Percentiles rank a stretch among this genome's conserved stretches.
Evolutionary conservation across 441 rosid genomes (phyloP).

Genomic region (Breynia disticha): DNA sequence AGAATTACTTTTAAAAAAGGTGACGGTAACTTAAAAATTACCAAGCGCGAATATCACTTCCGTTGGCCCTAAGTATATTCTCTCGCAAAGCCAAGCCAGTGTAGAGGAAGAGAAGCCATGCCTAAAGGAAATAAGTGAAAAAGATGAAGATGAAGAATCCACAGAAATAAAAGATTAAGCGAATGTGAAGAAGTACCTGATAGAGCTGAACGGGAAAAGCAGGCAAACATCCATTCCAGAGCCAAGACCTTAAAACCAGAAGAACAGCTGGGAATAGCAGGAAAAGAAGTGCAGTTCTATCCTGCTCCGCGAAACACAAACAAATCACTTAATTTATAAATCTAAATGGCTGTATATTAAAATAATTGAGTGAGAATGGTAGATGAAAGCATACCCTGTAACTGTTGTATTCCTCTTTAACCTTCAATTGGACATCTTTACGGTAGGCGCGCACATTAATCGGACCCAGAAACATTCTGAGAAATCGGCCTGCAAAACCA

Average conservation of each 20-base stretch:
- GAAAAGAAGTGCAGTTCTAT: slow-evolving; percentile 83
- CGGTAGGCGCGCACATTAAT: slow-evolving; percentile 81
- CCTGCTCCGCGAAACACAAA: slow-evolving; percentile 41
- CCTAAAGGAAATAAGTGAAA: slow-evolving; percentile 31
- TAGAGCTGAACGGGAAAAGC: slow-evolving; percentile 94
- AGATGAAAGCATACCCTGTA: slow-evolving; percentile 46
- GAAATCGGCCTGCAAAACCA: slow-evolving; percentile 45
- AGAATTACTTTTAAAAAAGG: not conserved
- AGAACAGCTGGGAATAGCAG: slow-evolving; percentile 69
- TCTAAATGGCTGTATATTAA: too few species aligned
- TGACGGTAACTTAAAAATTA: slow-evolving; percentile 20
- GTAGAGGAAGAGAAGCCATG: slow-evolving; percentile 91
- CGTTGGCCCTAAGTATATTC: slow-evolving; percentile 81
- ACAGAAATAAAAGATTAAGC: not conserved
- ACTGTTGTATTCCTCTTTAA: slow-evolving; percentile 95
- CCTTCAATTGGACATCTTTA: slow-evolving; percentile 88
- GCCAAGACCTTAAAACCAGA: slow-evolving; percentile 60
- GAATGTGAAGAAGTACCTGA: slow-evolving; percentile 35
- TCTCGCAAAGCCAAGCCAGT: slow-evolving; percentile 94
- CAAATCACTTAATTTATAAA: not conserved
- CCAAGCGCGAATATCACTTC: slow-evolving; percentile 99
- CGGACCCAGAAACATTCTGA: slow-evolving; percentile 88
- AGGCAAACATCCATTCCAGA: slow-evolving; percentile 90
- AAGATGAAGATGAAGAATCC: not conserved
- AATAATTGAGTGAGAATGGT: too few species aligned